Conservation (phyloP, 2,329 filamentous ascomycete species). For the Colletotrichum sp. region DNA sequence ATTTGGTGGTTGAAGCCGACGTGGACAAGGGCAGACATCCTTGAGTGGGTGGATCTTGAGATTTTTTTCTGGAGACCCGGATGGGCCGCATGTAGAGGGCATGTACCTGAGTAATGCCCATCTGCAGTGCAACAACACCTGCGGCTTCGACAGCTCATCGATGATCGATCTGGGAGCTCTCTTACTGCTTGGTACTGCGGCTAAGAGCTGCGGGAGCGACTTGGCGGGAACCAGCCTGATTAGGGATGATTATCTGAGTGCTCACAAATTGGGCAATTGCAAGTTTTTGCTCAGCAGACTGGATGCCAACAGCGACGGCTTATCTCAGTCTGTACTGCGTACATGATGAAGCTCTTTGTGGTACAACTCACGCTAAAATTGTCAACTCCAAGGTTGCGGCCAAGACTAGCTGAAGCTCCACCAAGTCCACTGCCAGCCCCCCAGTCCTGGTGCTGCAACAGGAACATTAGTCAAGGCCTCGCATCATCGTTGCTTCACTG, state of each 20-base stretch:
- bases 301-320: not conserved
- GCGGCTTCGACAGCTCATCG: slow-evolving; percentile 6
- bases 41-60: not conserved
- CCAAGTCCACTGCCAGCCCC: not conserved
- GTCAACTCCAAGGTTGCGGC: not conserved
- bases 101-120: not conserved
- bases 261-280: not conserved
- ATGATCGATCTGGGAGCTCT: not conserved
- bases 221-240: not conserved
- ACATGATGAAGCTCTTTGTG: not conserved
- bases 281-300: not conserved
- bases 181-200: not conserved
- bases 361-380: not conserved
- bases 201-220: not conserved
- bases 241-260: not conserved
- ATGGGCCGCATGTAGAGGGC: slow-evolving; percentile 2
- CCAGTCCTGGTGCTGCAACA: not conserved
- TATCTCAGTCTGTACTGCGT: not conserved
- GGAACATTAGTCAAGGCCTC: slow-evolving; percentile 17
- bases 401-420: slow-evolving; percentile 1
- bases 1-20: not conserved
- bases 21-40: not conserved
- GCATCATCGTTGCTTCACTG: slow-evolving; percentile 8
- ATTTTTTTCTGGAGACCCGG: slow-evolving; percentile 5
- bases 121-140: not conserved